Percentiles rank a stretch among this genome's conserved stretches.
These are phyloP conservation scores for Boehmeria nivea DNA, from an alignment of 306 rosid species.

Conservation along the genomic window DNA sequence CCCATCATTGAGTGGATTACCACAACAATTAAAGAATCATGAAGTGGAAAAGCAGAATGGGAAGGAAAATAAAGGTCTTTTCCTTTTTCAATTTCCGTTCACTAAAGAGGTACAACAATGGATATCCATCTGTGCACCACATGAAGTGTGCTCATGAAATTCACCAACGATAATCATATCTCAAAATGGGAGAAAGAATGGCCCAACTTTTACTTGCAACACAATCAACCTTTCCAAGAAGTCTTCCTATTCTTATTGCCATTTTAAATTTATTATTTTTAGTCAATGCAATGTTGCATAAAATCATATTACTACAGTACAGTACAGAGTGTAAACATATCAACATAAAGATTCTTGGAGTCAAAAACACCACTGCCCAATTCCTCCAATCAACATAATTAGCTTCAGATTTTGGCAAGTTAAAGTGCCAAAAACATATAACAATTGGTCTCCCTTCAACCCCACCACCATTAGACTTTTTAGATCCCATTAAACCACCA, in stretches of 20 bases:
- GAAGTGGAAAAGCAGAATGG: constrained; percentile 10
- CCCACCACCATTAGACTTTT: constrained; percentile 6
- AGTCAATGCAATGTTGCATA: neutral
- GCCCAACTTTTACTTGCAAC: neutral
- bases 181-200: constrained; percentile 5
- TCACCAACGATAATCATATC: constrained; percentile 6
- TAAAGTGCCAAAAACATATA: neutral
- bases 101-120: constrained; percentile 1
- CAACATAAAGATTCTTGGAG: neutral
- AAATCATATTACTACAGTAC: too few relatives aligned
- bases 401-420: neutral
- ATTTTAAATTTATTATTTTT: neutral
- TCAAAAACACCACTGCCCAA: neutral
- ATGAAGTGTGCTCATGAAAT: constrained; percentile 15
- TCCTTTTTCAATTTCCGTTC: constrained; percentile 7
- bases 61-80: neutral
- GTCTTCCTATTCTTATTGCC: neutral
- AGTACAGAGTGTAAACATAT: neutral
- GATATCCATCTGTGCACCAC: constrained; percentile 14
- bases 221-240: neutral
- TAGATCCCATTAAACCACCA: neutral
- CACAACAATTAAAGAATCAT: constrained; percentile 14
- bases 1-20: constrained; percentile 15
- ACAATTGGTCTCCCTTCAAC: neutral
- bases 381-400: neutral